phyloP scores from a whole-genome alignment of 192 early-diverging fungal species.

The Mortierella claussenii region DNA sequence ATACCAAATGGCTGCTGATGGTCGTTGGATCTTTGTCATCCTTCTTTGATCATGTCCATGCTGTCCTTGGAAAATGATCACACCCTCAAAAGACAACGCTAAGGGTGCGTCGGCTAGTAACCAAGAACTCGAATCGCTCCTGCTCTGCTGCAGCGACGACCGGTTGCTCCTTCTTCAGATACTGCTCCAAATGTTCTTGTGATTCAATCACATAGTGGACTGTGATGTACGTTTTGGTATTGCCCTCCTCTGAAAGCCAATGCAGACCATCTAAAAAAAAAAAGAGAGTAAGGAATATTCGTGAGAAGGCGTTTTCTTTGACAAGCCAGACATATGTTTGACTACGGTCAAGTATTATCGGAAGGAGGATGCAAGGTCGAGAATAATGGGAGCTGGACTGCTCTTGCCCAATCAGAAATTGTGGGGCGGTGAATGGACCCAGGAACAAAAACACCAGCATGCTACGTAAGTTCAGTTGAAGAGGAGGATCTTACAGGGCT shows the following conservation, averaged over 20 bases:
- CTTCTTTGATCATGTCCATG: too few relatives aligned
- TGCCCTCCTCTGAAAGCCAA: constrained; percentile 50
- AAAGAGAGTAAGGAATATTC: not conserved
- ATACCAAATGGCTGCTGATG: too few relatives aligned
- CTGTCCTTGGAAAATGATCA: too few relatives aligned
- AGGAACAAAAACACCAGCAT: constrained; percentile 7
- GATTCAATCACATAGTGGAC: constrained; percentile 52
- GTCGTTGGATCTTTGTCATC: too few relatives aligned
- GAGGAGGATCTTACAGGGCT: constrained; percentile 38
- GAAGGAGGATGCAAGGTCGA: too few relatives aligned
- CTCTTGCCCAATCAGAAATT: constrained; percentile 6
- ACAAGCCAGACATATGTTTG: not conserved
- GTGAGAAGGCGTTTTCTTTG: not conserved
- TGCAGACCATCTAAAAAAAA: constrained; percentile 43
- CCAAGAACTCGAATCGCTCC: constrained; percentile 48
- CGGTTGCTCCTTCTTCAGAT: constrained; percentile 33
- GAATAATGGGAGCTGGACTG: not conserved
- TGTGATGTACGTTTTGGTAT: constrained; percentile 48
- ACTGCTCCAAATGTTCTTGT: constrained; percentile 31
- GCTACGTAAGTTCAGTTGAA: not conserved
- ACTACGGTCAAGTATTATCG: too few relatives aligned
- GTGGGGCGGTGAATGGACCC: constrained; percentile 8
- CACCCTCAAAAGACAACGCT: constrained; percentile 47
- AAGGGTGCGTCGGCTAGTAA: constrained; percentile 46
- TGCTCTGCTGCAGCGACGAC: constrained; percentile 40